phyloP scores from a whole-genome alignment of 257 asterid genomes.

The Voacanga thouarsii region DNA sequence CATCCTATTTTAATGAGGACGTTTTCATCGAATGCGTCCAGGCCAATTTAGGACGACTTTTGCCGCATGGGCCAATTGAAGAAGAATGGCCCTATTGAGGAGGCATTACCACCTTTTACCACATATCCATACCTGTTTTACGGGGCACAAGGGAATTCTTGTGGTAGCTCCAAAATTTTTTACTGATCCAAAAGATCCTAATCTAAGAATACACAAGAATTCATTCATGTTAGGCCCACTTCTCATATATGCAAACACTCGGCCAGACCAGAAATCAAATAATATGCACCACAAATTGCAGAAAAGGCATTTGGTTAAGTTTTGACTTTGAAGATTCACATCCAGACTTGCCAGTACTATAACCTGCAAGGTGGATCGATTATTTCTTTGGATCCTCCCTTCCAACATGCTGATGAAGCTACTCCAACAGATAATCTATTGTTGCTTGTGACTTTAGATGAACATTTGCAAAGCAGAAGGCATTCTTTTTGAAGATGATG shows the following conservation, averaged over 20 bases:
- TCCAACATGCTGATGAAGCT: slow-evolving; percentile 80
- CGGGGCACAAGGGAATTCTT: slow-evolving; percentile 79
- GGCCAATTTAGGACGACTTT: no score
- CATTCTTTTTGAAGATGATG: no score
- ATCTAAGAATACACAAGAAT: slow-evolving; percentile 71
- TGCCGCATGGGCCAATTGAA: no score
- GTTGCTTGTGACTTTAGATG: slow-evolving; percentile 80
- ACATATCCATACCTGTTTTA: slow-evolving; percentile 91
- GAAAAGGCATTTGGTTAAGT: slow-evolving; percentile 70
- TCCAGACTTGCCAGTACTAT: slow-evolving; percentile 87
- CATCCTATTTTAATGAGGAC: no score
- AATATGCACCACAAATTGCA: slow-evolving; percentile 65
- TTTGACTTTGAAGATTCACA: slow-evolving; percentile 94
- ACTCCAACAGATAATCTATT: slow-evolving; percentile 58
- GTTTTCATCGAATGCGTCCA: no score
- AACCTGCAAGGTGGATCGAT: slow-evolving; percentile 91
- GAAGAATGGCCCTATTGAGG: slow-evolving; percentile 89
- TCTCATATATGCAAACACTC: slow-evolving; percentile 77
- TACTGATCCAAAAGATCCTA: slow-evolving; percentile 68
- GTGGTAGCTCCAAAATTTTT: slow-evolving; percentile 85
- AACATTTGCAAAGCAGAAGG: no score
- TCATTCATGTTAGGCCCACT: slow-evolving; percentile 91
- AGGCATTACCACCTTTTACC: slow-evolving; percentile 85
- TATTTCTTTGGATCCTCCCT: slow-evolving; percentile 56
- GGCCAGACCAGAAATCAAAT: slow-evolving; percentile 46